Evolutionary conservation across 2,329 filamentous ascomycete genomes (phyloP).

Genomic region (Acarospora socialis): DNA sequence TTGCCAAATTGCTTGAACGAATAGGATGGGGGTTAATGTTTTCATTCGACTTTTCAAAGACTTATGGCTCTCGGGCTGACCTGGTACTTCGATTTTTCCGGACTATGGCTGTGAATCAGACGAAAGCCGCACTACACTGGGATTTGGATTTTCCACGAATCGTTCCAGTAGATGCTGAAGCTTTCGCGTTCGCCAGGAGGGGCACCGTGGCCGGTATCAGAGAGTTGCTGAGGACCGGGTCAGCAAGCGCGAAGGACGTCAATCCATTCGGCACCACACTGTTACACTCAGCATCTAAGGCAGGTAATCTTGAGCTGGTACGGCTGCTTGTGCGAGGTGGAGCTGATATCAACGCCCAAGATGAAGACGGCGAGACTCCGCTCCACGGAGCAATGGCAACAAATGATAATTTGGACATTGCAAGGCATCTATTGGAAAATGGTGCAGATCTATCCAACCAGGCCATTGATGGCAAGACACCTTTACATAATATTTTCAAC

Average conservation of each 20-base stretch:
- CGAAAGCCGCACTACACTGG: constrained; percentile 3
- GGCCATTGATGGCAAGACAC: constrained; percentile 8
- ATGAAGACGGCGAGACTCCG: constrained; percentile 8
- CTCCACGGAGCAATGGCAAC: constrained; percentile 7
- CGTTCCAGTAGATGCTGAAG: constrained; percentile 2
- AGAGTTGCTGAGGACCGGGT: constrained; percentile 4
- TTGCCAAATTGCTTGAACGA: constrained; percentile 2
- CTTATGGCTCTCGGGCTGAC: constrained; percentile 1
- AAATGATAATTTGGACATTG: constrained; percentile 6
- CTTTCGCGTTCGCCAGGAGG: constrained; percentile 1
- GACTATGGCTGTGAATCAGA: constrained; percentile 1
- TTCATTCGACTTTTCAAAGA: constrained; percentile 3
- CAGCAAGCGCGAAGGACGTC: constrained; percentile 4
- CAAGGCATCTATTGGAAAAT: constrained; percentile 6
- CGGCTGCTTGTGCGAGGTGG: constrained; percentile 7
- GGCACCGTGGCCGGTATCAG: constrained; percentile 1
- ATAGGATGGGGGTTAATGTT: constrained; percentile 4
- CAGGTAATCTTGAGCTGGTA: constrained; percentile 5
- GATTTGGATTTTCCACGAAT: constrained; percentile 1
- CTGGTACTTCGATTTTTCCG: constrained; percentile 2
- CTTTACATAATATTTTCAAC: constrained; percentile 7
- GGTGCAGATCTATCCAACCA: constrained; percentile 7
- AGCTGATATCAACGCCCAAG: constrained; percentile 9
- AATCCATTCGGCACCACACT: constrained; percentile 5
- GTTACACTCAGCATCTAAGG: constrained; percentile 5